Base-by-base conservation (phyloP, 2,329 filamentous ascomycete genomes). In the Fusarium zealandicum region DNA sequence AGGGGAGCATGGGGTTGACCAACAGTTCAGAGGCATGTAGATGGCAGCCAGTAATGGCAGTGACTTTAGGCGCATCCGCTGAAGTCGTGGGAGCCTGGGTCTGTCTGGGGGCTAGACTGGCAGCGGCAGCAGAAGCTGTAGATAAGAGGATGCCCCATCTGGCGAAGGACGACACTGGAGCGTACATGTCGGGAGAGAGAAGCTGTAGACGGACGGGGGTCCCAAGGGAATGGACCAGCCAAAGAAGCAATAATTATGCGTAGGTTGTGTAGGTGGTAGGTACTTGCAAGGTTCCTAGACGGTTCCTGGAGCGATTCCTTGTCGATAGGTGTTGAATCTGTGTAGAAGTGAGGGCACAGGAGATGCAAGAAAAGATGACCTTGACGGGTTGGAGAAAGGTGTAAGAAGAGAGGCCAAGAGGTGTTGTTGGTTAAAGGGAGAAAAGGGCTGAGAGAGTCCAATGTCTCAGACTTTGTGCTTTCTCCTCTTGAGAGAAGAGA, bases 11-110 rank as follows among this genome's bases (percentile, higher is more conserved):
- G 12, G 17, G 33, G 43, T 41, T 7, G 7, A 69, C 75, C 46
- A 63, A 80, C 76, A 80, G 47, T 14, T 71, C 61, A 4, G 71
- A 63, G 8, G 64, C 75, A 39, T 80, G 77, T 5, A 76, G 61
- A 57, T 80, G 78, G 49, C 77, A 79, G 36, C 64, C 68, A 1
- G 76, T 74, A 12, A 79, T 65, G 27, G 74, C 74, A 1, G 75
- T 76, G 12, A 77, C 63, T 13, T 65, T 50, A 11, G 67, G 54
- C 17, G 43, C 51, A 10, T 41, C 31, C 16, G 66, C 54, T 7
- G 69, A 57, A 4, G 66, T 56, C 11, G 70, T 59, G n/a, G 69
- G 57, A 16, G 69, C 68, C 12, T 63, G 49, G n/a, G 73, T 73
- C 48, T 72, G 70, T 53, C 70, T 63, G 17, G 72, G 66, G 13